Percentiles rank a stretch among this genome's conserved stretches.
phyloP scores from a whole-genome alignment of 2,329 filamentous ascomycete species.

The Dendrostoma leiphaemia region DNA sequence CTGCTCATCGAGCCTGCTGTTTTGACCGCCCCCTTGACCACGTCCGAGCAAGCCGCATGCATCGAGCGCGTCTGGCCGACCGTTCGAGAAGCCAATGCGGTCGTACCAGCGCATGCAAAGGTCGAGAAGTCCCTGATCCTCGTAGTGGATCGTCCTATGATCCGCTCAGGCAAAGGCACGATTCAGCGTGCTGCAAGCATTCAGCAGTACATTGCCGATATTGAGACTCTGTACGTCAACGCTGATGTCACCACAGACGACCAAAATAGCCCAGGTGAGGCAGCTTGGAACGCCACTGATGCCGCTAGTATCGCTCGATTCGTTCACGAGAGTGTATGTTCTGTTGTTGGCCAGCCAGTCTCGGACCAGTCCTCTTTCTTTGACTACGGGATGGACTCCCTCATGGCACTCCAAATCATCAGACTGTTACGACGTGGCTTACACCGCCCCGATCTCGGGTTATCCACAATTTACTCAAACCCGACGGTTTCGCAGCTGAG shows the following conservation, averaged over 20 bases:
- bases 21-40: constrained; percentile 22
- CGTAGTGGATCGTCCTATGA: constrained; percentile 34
- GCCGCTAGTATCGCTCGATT: background rate
- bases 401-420: constrained; percentile 22
- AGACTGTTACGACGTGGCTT: constrained; percentile 2
- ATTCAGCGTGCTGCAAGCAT: background rate
- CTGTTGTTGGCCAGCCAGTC: constrained; percentile 2
- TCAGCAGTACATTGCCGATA: constrained; percentile 16
- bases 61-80: constrained; percentile 11
- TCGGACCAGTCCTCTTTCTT: constrained; percentile 19
- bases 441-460: background rate
- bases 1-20: constrained; percentile 37
- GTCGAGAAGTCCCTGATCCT: constrained; percentile 39
- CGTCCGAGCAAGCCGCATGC: constrained; percentile 23
- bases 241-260: background rate
- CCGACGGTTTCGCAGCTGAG: background rate
- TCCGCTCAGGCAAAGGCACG: constrained; percentile 9
- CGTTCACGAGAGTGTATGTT: background rate
- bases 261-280: background rate
- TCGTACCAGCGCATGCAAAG: constrained; percentile 5
- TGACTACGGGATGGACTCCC: constrained; percentile 21
- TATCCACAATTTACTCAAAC: constrained; percentile 5
- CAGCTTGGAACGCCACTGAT: background rate
- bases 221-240: background rate
- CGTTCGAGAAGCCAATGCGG: constrained; percentile 3